Percentiles rank a stretch among this genome's conserved stretches.
Evolutionary conservation across 257 asterid species (phyloP).

Genomic region (Euphrasia confusa): DNA sequence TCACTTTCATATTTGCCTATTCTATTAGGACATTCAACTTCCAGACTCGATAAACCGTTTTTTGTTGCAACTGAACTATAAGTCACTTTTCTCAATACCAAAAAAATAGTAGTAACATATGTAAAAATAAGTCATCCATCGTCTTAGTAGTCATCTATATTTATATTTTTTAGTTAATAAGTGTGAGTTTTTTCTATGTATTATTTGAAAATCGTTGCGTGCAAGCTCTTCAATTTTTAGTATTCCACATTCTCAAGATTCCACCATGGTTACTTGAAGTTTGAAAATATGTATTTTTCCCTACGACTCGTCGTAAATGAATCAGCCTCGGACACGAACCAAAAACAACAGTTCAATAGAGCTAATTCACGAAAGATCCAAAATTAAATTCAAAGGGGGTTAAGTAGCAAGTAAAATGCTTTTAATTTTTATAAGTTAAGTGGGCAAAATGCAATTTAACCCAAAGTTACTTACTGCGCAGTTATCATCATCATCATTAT

Average conservation of each 20-base stretch:
- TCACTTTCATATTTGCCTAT: constrained; percentile 32
- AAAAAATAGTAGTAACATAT: too few species aligned
- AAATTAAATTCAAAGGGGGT: background rate
- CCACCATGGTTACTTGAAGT: too few species aligned
- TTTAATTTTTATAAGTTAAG: background rate
- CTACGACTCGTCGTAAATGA: too few species aligned
- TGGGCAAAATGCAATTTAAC: background rate
- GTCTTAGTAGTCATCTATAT: too few species aligned
- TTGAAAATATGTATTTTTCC: background rate
- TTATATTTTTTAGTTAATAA: background rate
- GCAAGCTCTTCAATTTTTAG: background rate
- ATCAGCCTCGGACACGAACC: too few species aligned
- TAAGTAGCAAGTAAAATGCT: background rate
- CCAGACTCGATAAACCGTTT: constrained; percentile 32
- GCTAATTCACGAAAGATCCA: background rate
- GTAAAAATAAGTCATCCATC: too few species aligned
- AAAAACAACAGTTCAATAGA: background rate
- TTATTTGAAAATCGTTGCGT: background rate
- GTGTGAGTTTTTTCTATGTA: background rate
- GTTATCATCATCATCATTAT: background rate
- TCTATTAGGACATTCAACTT: constrained; percentile 38
- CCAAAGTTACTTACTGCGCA: background rate
- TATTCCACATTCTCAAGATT: background rate
- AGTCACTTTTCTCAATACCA: background rate
- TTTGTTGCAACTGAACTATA: background rate